Conservation (phyloP, 257 asterid species). For the Petunia axillaris region DNA sequence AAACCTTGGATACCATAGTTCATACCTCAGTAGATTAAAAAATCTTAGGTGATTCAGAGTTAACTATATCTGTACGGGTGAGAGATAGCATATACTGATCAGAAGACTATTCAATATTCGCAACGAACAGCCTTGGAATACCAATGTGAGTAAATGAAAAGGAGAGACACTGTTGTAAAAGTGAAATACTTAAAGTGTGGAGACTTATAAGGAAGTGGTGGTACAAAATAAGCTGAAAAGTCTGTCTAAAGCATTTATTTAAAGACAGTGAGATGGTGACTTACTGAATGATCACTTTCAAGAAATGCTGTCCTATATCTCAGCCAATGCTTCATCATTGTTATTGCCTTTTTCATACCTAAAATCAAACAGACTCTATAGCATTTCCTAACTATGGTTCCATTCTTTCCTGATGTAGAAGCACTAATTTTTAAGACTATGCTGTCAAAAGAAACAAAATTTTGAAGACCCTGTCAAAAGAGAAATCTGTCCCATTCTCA, state of each 20-base stretch:
- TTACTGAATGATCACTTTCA: conserved; percentile 17
- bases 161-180: not conserved
- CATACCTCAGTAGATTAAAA: too few relatives aligned
- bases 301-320: not conserved
- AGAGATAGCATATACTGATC: too few relatives aligned
- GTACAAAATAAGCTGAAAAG: not conserved
- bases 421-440: not conserved
- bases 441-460: not conserved
- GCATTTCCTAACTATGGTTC: conserved; percentile 2
- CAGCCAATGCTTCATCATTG: conserved; percentile 21
- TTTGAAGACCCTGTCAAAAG: not conserved
- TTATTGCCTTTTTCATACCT: conserved; percentile 31
- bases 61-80: too few relatives aligned
- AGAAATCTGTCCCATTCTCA: not conserved
- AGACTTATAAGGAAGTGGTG: not conserved
- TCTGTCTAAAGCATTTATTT: not conserved
- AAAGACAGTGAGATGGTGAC: not conserved
- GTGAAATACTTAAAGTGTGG: not conserved
- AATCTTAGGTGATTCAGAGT: too few relatives aligned
- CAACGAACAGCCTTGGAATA: too few relatives aligned
- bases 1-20: too few relatives aligned
- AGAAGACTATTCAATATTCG: too few relatives aligned
- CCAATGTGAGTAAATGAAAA: too few relatives aligned
- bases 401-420: conserved; percentile 27
- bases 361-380: not conserved